Base-by-base conservation (phyloP, 2,329 filamentous ascomycete genomes). In the Aspergillus sp. region DNA sequence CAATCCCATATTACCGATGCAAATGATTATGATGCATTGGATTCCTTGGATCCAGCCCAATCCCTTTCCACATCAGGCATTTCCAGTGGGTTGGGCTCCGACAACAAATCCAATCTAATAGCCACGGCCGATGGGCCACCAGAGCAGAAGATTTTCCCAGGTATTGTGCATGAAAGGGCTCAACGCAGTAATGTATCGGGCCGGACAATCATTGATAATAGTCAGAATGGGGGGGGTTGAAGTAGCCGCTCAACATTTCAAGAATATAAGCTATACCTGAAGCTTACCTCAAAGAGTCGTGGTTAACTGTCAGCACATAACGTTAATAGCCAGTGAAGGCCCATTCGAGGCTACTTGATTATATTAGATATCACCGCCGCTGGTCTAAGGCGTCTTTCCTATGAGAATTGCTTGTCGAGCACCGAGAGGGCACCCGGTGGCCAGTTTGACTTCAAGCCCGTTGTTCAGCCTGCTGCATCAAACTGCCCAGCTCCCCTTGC, bases 401-500 rank as follows among this genome's bases (percentile, higher is more conserved):
- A 31, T 31, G 27, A 31, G 8, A 31, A 31, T 31, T 31, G 27
- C 9, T 31, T 11, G 27, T 31, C 27, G 27, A 11, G 9, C 27
- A 31, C 27, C 27, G 27, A 31, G 27, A 11, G 3, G 9, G 27
- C 27, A 31, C 27, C 9, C 27, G 27, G 27, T 9, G 27, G 9
- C 27, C 27, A 31, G 27, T 31, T 31, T 31, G 11, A 11, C 27
- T 31, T 31, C 27, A 31, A 31, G 27, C 27, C 27, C 27, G 27
- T 35, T 39, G 46, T 49, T 17, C 46, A 35, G 15, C 35, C 35
- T n/a, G 35, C 14, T 37, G 4, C 39, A 31, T 63, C 39, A 65
- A 9, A 62, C 50, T 23, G 88, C 89, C 89, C 89, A 92, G 66
- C 88, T 91, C 56, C 89, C 89, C 57, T 65, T 70, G 52, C 74